Percentiles rank a stretch among this genome's conserved stretches.
Conservation (phyloP, 2,329 filamentous ascomycete species). For the Myriangium duriaei region DNA sequence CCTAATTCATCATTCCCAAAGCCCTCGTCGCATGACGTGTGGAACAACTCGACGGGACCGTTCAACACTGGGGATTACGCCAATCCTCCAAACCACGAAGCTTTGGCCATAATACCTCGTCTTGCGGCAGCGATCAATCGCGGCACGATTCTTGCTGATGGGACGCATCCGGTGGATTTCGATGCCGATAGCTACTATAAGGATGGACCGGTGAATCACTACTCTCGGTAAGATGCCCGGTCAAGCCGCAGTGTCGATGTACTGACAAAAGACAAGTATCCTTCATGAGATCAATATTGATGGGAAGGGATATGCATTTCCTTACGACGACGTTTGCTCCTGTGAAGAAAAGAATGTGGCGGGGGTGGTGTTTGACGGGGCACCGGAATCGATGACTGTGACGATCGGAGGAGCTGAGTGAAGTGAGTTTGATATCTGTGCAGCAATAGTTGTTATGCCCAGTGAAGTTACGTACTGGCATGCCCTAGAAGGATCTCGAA, state of each 20-base stretch:
- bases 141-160: conserved; percentile 47
- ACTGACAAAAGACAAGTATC: conserved; percentile 28
- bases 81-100: conserved; percentile 25
- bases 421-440: no score
- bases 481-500: no score
- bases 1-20: conserved; percentile 38
- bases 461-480: no score
- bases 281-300: conserved; percentile 47
- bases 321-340: conserved; percentile 47
- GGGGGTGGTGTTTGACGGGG: not conserved
- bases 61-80: conserved; percentile 35
- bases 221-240: conserved; percentile 34
- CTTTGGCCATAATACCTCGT: conserved; percentile 57
- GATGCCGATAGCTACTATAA: conserved; percentile 23
- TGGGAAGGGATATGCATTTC: conserved; percentile 47
- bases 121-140: conserved; percentile 67
- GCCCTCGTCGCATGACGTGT: conserved; percentile 52
- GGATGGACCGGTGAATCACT: conserved; percentile 39
- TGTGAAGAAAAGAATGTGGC: not conserved
- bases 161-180: conserved; percentile 25
- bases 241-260: no score
- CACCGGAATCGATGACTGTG: not conserved
- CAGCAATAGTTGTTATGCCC: no score
- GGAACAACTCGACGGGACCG: conserved; percentile 54
- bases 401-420: not conserved